Evolutionary conservation across 129 eudicot species (phyloP).

Genomic region (Flaveria linearis): DNA sequence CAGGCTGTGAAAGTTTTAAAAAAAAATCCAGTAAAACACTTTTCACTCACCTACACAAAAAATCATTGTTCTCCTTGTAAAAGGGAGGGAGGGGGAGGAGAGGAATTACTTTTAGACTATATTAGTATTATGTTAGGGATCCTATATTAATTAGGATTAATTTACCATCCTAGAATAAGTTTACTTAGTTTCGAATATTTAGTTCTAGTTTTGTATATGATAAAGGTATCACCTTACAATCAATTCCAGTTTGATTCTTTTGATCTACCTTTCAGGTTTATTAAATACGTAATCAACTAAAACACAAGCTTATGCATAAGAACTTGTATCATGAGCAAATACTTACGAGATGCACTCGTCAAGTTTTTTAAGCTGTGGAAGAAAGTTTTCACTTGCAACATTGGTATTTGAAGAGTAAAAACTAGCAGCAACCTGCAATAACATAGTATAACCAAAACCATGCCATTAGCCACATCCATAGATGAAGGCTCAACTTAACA

Average conservation of each 20-base stretch:
- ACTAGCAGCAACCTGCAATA: slow-evolving; percentile 83
- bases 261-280: not conserved
- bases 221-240: not conserved
- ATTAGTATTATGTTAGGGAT: too few species aligned
- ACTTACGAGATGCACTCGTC: slow-evolving; percentile 97
- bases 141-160: too few species aligned
- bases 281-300: not conserved
- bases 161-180: too few species aligned
- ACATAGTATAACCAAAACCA: slow-evolving; percentile 1
- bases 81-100: not conserved
- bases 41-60: not conserved
- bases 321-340: not conserved
- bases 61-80: not conserved
- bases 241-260: not conserved
- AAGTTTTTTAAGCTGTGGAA: slow-evolving; percentile 80
- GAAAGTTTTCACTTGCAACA: slow-evolving; percentile 71
- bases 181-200: too few species aligned
- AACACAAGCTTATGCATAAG: slow-evolving; percentile 6
- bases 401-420: slow-evolving; percentile 86
- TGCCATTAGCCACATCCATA: slow-evolving; percentile 7
- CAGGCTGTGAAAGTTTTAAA: not conserved
- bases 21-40: not conserved
- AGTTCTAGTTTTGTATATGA: not conserved
- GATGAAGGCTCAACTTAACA: slow-evolving; percentile 11
- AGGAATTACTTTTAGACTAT: too few species aligned